A percentile compares a stretch with the other conserved stretches of the same genome.
Conservation (phyloP, 2,329 filamentous ascomycete species). For the Thielaviopsis punctulata region DNA sequence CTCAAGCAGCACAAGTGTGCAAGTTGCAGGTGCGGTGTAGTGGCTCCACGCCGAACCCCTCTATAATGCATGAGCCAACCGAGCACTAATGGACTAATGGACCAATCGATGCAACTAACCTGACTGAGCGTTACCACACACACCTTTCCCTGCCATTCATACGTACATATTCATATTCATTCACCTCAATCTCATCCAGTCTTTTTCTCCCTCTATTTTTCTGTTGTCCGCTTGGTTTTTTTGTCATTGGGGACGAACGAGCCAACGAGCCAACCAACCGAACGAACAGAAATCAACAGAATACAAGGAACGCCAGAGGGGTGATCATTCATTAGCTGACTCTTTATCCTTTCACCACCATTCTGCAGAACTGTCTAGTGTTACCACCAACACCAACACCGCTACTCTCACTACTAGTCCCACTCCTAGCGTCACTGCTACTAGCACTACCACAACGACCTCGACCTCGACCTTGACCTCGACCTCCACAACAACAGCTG, state of each 20-base stretch:
- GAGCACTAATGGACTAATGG: conserved; percentile 9
- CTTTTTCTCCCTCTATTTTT: not conserved
- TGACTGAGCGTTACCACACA: not conserved
- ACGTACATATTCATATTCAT: too few species aligned
- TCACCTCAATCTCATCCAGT: too few species aligned
- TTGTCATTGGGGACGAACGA: too few species aligned
- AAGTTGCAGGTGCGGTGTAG: conserved; percentile 12
- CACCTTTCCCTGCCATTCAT: not conserved
- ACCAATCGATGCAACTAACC: not conserved
- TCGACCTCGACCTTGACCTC: too few species aligned
- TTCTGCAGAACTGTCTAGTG: not conserved
- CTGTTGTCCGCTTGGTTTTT: too few species aligned
- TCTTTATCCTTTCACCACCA: not conserved
- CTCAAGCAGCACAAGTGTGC: not conserved
- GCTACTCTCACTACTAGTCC: not conserved
- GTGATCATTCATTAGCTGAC: too few species aligned
- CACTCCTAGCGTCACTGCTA: not conserved
- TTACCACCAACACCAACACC: not conserved
- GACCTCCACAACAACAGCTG: too few species aligned
- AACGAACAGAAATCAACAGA: too few species aligned
- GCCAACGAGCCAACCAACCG: too few species aligned
- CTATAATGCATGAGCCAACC: conserved; percentile 12
- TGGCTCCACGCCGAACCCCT: conserved; percentile 11
- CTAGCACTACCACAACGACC: not conserved
- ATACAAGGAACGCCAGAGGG: too few species aligned